These are phyloP conservation scores for Cornus suecica DNA, from an alignment of 148 eudicot species.

Conservation along the genomic window DNA sequence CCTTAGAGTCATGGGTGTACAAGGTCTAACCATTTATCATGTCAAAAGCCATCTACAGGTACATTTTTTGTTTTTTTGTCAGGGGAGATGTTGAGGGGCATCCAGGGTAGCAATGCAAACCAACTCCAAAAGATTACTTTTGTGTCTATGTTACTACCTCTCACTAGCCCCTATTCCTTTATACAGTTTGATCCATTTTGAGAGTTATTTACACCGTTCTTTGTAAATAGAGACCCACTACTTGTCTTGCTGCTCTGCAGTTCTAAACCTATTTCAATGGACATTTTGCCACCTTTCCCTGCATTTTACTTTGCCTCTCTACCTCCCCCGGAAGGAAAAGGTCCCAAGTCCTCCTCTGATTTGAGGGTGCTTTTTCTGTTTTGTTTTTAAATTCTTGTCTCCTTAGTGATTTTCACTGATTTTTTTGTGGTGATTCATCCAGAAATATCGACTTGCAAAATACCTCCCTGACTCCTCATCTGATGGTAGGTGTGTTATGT, in stretches of 20 bases:
- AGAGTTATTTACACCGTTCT: neutral
- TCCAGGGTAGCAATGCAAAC: slow-evolving; percentile 42
- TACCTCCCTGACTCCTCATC: slow-evolving; percentile 64
- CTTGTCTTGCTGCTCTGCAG: neutral
- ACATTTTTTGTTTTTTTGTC: neutral
- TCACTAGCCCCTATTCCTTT: neutral
- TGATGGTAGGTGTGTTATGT: slow-evolving; percentile 41
- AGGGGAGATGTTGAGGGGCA: neutral
- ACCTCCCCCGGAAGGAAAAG: neutral
- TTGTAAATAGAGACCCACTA: neutral
- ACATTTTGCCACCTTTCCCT: neutral
- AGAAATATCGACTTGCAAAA: slow-evolving; percentile 74
- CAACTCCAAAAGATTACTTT: neutral
- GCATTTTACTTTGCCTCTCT: neutral
- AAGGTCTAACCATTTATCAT: slow-evolving; percentile 67
- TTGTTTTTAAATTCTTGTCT: neutral
- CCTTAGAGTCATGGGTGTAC: slow-evolving; percentile 71
- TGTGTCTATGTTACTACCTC: neutral
- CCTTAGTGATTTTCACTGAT: slow-evolving; percentile 3
- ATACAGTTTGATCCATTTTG: neutral
- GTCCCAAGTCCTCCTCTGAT: neutral
- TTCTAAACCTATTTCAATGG: neutral
- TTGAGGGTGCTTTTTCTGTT: neutral
- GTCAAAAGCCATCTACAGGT: slow-evolving; percentile 76
- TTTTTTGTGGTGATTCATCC: slow-evolving; percentile 6